Evolutionary conservation across 306 rosid species (phyloP), one percentile per base, ranked within the genome.

Genomic region (Lathyrus aphaca): DNA sequence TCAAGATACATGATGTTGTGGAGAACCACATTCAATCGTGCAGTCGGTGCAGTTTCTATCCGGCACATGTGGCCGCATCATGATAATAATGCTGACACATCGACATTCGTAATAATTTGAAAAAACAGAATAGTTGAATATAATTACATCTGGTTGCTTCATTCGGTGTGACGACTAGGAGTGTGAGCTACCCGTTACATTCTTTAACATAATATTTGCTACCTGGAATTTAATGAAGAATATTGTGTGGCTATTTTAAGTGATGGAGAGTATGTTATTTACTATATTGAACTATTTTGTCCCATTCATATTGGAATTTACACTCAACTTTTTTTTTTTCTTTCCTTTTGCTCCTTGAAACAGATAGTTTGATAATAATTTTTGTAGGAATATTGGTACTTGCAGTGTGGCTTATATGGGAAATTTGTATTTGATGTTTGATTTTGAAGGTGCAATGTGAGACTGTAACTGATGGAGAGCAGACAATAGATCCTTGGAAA

Each of bases 381-480:
- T 39, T 8, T 4, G 29, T 6, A 13, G 68, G 19, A 19, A 39
- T 63, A 17, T 63, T 40, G 46, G n/a, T 60, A 60, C 32, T 40
- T 62, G 50, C 50, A 39, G n/a, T 62, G 68, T 62, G 68, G 23
- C 51, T 63, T 19, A 63, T 40, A 29, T 56, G 63, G 51, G 29
- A 42, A 21, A 63, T 19, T 63, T 40, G 49, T 21, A 3, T 40
- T 42, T 63, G 68, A 63, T 63, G 51, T 63, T 63, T 71, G 82
- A 64, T 57, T 61, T 82, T 83, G 85, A 78, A 94, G 99, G 97
- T 94, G 82, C 79, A 87, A 5, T 94, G 99, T 40, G 88, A 90
- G 85, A 83, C 96, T 42, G 92, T 80, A 18, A 86, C 87, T 25
- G 96, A 87, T 29, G 92, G 91, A 66, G 42, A 45, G 3, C 68